Evolutionary conservation across 495 filamentous ascomycete genomes (phyloP), one percentile per base, ranked within the genome.

Genomic region (Terfezia claveryi): DNA sequence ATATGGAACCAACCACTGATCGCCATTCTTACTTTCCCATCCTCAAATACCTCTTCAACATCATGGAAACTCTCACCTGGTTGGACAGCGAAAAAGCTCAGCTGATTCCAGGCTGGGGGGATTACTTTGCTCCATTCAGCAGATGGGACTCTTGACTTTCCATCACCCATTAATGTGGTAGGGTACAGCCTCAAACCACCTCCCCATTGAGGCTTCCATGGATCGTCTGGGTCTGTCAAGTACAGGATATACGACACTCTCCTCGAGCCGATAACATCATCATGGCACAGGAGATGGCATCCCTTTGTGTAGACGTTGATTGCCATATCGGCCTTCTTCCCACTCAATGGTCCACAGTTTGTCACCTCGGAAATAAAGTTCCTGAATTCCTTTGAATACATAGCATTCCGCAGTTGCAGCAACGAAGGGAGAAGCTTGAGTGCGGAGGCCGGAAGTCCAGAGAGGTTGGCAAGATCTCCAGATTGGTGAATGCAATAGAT

Each of bases 1-100:
- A 99, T 95, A 66, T 99, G 91, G 69, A 87, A 99, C 91, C 91
- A 99, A n/a, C 91, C 91, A 58, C 85, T 92, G 59, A 99, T 96
- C 27, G 91, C 91, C 87, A 96, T 95, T 55, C 91, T 78, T 49
- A 93, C 78, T 50, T 91, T 77, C 8, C 74, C 74, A 49, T 80
- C 80, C 37, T 81, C 75, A 68, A 93, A 95, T 14, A 99, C 92
- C 67, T 99, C 91, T 70, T 96, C 89, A 52, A 99, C 91, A 70
- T 96, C 91, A 67, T 99, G 91, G 69, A 94, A 99, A 64, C 89
- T 95, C 73, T 91, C 76, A 1, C 92, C 91, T 0, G 91, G 91
- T 69, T 94, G 89, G 11, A 99, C 92, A 23, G 87, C 87, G 66
- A 99, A 98, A 74, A 99, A 96, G 55, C 83, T 87, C 53, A 99